Evolutionary conservation across 345 rosid species (phyloP).

Genomic region (Melaleuca alternifolia): DNA sequence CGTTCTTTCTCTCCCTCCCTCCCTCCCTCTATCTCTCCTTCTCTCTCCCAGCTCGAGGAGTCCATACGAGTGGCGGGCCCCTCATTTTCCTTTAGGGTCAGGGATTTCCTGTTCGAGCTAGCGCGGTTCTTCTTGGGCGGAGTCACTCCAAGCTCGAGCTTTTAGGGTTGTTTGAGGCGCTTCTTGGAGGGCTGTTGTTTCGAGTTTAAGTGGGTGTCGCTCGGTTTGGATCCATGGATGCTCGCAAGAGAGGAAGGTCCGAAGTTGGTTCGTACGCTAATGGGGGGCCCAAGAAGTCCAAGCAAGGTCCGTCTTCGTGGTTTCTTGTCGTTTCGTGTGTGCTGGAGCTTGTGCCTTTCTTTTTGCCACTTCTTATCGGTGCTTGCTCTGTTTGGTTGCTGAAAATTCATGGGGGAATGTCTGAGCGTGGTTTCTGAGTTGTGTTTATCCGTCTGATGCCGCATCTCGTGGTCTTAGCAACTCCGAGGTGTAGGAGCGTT

Average conservation of each 20-base stretch:
- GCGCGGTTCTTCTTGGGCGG: background rate
- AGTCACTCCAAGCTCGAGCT: background rate
- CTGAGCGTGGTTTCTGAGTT: background rate
- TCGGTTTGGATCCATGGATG: slow-evolving; percentile 21
- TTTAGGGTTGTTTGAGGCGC: background rate
- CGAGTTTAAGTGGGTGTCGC: background rate
- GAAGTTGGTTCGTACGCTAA: slow-evolving; percentile 44
- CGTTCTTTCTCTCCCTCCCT: too few species aligned
- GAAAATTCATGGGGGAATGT: background rate
- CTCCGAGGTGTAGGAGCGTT: background rate
- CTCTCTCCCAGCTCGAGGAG: background rate
- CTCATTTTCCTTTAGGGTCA: background rate
- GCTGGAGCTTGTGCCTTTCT: background rate
- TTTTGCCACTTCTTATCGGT: background rate
- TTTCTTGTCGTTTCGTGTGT: background rate
- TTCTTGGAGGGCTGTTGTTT: background rate
- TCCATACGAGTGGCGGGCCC: background rate
- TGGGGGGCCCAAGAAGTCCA: slow-evolving; percentile 66
- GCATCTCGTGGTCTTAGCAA: background rate
- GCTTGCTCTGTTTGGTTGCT: background rate
- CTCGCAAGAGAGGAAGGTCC: slow-evolving; percentile 61
- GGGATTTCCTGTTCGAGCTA: background rate
- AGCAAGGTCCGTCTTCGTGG: slow-evolving; percentile 20
- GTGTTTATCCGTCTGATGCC: background rate
- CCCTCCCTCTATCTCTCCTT: background rate